Evolutionary conservation across 1,139 yeast species (phyloP).

Genomic region (Debaryomyces psychrophilus): DNA sequence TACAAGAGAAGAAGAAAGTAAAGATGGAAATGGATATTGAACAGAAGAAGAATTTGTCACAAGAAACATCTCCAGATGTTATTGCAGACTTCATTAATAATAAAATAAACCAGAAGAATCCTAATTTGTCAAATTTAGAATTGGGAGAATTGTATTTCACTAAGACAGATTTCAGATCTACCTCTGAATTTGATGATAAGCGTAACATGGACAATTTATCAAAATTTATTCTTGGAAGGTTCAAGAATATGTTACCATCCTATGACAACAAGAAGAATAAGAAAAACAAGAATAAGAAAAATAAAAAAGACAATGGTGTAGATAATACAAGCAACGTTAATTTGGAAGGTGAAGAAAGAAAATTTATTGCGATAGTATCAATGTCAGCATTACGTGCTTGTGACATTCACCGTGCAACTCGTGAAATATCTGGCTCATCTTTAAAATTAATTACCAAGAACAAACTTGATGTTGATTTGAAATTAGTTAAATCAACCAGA

Average conservation of each 20-base stretch:
- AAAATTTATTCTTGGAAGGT: slow-evolving; percentile 45
- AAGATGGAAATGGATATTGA: slow-evolving; percentile 62
- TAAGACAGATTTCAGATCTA: slow-evolving; percentile 51
- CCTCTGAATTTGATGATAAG: slow-evolving; percentile 48
- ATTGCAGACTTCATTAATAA: slow-evolving; percentile 64
- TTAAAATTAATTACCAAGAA: slow-evolving; percentile 70
- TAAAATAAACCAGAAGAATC: slow-evolving; percentile 52
- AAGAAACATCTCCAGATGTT: slow-evolving; percentile 50
- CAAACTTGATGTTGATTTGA: slow-evolving; percentile 59
- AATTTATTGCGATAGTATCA: slow-evolving; percentile 59
- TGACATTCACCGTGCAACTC: slow-evolving; percentile 66
- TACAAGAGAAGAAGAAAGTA: slow-evolving; percentile 55
- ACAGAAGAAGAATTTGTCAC: slow-evolving; percentile 53
- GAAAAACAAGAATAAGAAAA: slow-evolving; percentile 16
- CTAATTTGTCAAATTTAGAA: slow-evolving; percentile 65
- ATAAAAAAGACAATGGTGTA: slow-evolving; percentile 13
- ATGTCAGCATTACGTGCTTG: slow-evolving; percentile 76
- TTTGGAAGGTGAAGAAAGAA: slow-evolving; percentile 32
- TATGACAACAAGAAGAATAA: slow-evolving; percentile 23
- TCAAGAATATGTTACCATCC: slow-evolving; percentile 47
- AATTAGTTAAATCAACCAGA: slow-evolving; percentile 50
- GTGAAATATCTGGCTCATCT: slow-evolving; percentile 57
- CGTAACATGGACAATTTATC: slow-evolving; percentile 53
- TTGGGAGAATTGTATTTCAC: slow-evolving; percentile 59
- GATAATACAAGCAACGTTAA: slow-evolving; percentile 10